Base-by-base conservation (phyloP, 106 monocot genomes). In the Narthecium ossifragum region DNA sequence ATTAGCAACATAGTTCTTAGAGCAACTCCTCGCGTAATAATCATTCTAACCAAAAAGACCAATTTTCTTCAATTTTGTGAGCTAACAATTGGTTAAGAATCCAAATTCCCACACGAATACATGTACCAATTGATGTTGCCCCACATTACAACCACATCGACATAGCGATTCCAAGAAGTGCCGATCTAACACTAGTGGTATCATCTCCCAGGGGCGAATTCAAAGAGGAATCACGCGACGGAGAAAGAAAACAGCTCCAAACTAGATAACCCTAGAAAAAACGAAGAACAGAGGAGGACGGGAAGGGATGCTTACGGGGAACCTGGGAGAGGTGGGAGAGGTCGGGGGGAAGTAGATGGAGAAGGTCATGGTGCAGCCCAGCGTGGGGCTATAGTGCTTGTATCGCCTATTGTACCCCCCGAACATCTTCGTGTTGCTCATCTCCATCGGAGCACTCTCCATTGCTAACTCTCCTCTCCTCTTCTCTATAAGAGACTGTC, bases 321-420 rank as follows among this genome's bases (percentile, higher is more conserved):
- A 39, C 49, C 67, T 77, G 23, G 74, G 47, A 29, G 74, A 37
- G 20, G 74, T 55, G 13, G 75, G 30, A 22, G 68, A 67, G 8
- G n/a, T n/a, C n/a, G 88, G 80, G 24, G 93, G 93, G 56, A 93
- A 80, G 82, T 77, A 93, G 79, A 93, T 56, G 57, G 93, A 70
- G 75, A 93, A 93, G 74, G 85, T 93, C 85, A 85, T 88, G 54
- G 81, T 70, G 68, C 93, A 93, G 56, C 79, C 85, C 22, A 93
- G 79, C 6, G 88, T 82, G 17, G 79, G 66, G 79, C 93, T 93
- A 71, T 69, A 77, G 57, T 93, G 88, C 48, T 70, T 85, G 82
- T 72, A 93, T 9, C 88, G 70, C 61, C 65, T 70, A 65, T 93
- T 93, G 77, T 75, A 78, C 8, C 93, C 93, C 1, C 74, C 88